Evolutionary conservation across 305 asterid species (phyloP).

Genomic region (Fraxinus sp.): DNA sequence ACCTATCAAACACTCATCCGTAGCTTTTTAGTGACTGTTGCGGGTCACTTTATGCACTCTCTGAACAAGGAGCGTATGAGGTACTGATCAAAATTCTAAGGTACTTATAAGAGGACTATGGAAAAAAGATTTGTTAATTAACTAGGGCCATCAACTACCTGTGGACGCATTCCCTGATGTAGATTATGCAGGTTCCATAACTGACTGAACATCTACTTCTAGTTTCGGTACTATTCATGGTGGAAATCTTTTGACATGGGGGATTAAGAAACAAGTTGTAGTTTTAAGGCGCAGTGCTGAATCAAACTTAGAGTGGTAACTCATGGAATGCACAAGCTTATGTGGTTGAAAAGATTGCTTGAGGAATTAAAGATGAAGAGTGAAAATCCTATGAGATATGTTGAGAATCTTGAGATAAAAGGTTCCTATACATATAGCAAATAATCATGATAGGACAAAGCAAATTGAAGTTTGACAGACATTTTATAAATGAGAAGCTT

Average conservation of each 20-base stretch:
- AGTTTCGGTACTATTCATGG: not conserved
- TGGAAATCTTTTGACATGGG: not conserved
- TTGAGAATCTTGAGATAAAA: not conserved
- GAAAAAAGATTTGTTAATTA: not conserved
- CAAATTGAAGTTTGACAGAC: not conserved
- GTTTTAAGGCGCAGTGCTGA: not conserved
- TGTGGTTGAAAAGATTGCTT: not conserved
- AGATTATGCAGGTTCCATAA: not conserved
- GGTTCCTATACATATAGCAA: not conserved
- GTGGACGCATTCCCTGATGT: not conserved
- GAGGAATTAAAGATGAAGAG: not conserved
- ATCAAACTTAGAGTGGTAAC: not conserved
- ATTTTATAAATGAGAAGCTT: not conserved
- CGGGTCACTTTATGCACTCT: not conserved
- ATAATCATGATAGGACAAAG: not conserved
- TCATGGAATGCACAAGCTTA: not conserved
- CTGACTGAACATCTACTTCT: not conserved
- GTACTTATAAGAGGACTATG: not conserved
- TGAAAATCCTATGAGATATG: not conserved
- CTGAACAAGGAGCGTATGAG: not conserved
- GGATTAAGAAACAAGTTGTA: not conserved
- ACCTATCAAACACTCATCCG: not conserved
- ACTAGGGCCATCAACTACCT: not conserved
- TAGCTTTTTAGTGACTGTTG: not conserved
- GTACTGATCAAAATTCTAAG: not conserved